A percentile compares a stretch with the other conserved stretches of the same genome.
Conservation (phyloP, 208 protist species). For the Angomonas deanei region DNA sequence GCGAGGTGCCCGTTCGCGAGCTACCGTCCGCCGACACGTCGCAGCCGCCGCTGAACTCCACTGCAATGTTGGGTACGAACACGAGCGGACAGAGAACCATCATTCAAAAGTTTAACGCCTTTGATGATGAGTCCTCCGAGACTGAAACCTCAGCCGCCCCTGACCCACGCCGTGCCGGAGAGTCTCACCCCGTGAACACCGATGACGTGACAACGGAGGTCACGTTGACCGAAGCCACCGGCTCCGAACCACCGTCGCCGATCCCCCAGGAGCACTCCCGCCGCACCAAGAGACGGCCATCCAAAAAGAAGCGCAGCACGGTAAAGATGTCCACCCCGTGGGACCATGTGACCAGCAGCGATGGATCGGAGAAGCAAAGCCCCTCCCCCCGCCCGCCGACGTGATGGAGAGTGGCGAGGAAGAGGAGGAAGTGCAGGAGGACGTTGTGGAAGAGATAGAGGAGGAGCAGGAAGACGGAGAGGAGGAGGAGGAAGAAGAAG, state of each 20-base stretch:
- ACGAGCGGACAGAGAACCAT: conserved; percentile 11
- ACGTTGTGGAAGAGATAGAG: conserved; percentile 9
- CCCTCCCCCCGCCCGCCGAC: background rate
- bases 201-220: too few species aligned
- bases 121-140: conserved; percentile 14
- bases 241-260: too few species aligned
- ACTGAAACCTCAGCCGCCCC: background rate
- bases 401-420: conserved; percentile 25
- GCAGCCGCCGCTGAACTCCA: background rate
- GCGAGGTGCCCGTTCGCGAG: background rate
- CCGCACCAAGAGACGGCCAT: background rate
- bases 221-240: too few species aligned
- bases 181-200: too few species aligned
- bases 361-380: background rate
- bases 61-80: background rate
- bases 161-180: too few species aligned
- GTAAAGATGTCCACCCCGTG: background rate
- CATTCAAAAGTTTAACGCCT: conserved; percentile 28
- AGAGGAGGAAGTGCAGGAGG: conserved; percentile 12
- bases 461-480: background rate
- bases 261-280: too few species aligned
- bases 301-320: background rate
- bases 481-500: conserved; percentile 9
- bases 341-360: too few species aligned
- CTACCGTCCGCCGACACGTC: background rate